Conservation (phyloP, 768 basidiomycete genomes). For the Mrakia gelida region DNA sequence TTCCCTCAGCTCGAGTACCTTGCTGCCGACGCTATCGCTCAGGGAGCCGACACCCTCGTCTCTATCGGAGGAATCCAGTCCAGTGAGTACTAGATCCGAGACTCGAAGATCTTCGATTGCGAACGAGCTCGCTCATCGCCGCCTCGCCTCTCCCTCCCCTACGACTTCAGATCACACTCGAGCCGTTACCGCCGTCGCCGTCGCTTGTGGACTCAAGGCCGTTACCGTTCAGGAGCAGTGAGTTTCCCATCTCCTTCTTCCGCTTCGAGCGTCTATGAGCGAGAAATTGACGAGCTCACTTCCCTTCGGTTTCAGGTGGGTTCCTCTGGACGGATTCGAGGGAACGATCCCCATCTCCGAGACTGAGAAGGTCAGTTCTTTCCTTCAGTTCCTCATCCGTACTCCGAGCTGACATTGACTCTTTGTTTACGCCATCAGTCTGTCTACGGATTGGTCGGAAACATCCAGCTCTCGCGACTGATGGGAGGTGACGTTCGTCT, state of each 20-base stretch:
- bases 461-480: slow-evolving; percentile 35
- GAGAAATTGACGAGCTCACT: neutral
- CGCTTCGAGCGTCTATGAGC: neutral
- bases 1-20: slow-evolving; percentile 37
- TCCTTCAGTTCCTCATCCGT: too few relatives aligned
- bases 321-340: slow-evolving; percentile 35
- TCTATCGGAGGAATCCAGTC: slow-evolving; percentile 38
- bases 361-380: neutral
- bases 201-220: slow-evolving; percentile 37
- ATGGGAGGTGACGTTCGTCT: slow-evolving; percentile 39
- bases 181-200: slow-evolving; percentile 37
- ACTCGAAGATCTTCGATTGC: neutral
- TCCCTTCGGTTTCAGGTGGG: slow-evolving; percentile 31
- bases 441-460: slow-evolving; percentile 20
- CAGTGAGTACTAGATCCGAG: slow-evolving; percentile 11
- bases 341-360: slow-evolving; percentile 22
- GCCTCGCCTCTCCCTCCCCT: neutral
- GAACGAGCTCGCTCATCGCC: neutral
- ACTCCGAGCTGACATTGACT: too few relatives aligned
- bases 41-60: slow-evolving; percentile 38
- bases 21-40: slow-evolving; percentile 36
- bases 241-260: neutral
- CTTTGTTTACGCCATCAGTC: neutral
- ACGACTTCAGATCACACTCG: slow-evolving; percentile 36
- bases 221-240: slow-evolving; percentile 35